Evolutionary conservation across 2,329 filamentous ascomycete species (phyloP), one percentile per base, ranked within the genome.

Genomic region (Clarireedia paspali): DNA sequence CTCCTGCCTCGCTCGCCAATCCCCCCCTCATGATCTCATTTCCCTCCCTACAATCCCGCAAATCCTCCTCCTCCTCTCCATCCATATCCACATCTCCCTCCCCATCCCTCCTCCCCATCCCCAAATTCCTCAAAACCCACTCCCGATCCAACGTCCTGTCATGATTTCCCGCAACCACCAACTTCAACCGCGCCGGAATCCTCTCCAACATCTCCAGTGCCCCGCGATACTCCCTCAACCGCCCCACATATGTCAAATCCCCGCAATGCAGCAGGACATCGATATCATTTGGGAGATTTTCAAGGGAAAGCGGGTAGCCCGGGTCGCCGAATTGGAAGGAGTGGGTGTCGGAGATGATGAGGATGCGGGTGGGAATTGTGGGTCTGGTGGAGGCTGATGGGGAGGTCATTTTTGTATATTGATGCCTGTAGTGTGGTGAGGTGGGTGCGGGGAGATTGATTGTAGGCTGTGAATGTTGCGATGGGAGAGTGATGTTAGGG

Each of bases 151-250:
- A 71, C 4, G 74, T 77, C 39, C 82, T 71, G 62, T 84, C 81
- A 67, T 85, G 82, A 61, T 85, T 85, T 0, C 82, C 82, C 0
- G 81, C 75, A 57, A 85, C 83, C 12, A 84, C 76, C 20, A 85
- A 71, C 62, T 84, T 85, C 6, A 84, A 66, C 14, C 75, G 73
- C 3, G 81, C 81, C 9, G 77, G 68, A 30, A 79, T 73, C 1
- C 62, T 60, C 15, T 15, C 15, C 2, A 63, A 20, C 49, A 63
- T 55, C 36, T 50, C 20, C 1, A 73, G 39, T 7, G 66, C 59
- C 1, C 59, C 50, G 10, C 60, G 51, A 55, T 68, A 70, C 34
- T 70, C 60, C 2, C 50, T n/a, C 0, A 67, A 40, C 2, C 9
- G n/a, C 2, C 64, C 64, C 1, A 62, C 64, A 17, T 61, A 61